phyloP scores from a whole-genome alignment of 2,329 filamentous ascomycete species.

The Xylariaceae sp. region DNA sequence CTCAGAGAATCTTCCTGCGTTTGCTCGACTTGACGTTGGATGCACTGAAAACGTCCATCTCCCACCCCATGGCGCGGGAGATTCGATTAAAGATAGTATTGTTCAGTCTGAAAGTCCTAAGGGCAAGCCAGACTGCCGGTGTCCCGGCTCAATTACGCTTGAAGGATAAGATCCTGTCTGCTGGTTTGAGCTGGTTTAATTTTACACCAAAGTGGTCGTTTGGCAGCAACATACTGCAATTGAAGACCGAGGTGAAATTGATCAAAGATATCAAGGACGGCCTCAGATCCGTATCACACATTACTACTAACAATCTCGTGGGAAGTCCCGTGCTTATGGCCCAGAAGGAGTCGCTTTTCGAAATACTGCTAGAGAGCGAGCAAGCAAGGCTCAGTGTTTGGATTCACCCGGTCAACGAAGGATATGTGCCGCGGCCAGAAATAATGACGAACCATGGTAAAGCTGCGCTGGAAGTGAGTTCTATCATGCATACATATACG shows the following conservation, averaged over 20 bases:
- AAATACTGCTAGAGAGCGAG: constrained; percentile 77
- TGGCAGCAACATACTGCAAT: constrained; percentile 84
- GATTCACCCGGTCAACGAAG: constrained; percentile 72
- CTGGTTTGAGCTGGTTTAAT: constrained; percentile 83
- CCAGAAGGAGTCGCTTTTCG: constrained; percentile 76
- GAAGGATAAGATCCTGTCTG: constrained; percentile 83
- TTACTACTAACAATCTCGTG: constrained; percentile 45
- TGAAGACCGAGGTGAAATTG: constrained; percentile 85
- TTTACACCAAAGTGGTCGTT: constrained; percentile 86
- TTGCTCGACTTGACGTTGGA: constrained; percentile 74
- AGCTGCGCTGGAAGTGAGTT: constrained; percentile 36
- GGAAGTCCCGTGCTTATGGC: constrained; percentile 61
- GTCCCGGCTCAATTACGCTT: constrained; percentile 66
- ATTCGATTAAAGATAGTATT: constrained; percentile 85
- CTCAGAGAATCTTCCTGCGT: constrained; percentile 74
- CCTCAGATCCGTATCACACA: constrained; percentile 57
- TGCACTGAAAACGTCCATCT: constrained; percentile 62
- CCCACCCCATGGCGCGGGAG: constrained; percentile 84
- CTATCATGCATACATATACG: not conserved
- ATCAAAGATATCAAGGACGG: constrained; percentile 67
- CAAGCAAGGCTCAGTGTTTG: constrained; percentile 79
- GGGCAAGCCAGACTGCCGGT: constrained; percentile 62
- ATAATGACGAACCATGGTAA: constrained; percentile 39
- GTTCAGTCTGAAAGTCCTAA: constrained; percentile 73
- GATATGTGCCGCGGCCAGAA: constrained; percentile 36